phyloP scores from a whole-genome alignment of 306 rosid genomes.

The Dicorynia guianensis region DNA sequence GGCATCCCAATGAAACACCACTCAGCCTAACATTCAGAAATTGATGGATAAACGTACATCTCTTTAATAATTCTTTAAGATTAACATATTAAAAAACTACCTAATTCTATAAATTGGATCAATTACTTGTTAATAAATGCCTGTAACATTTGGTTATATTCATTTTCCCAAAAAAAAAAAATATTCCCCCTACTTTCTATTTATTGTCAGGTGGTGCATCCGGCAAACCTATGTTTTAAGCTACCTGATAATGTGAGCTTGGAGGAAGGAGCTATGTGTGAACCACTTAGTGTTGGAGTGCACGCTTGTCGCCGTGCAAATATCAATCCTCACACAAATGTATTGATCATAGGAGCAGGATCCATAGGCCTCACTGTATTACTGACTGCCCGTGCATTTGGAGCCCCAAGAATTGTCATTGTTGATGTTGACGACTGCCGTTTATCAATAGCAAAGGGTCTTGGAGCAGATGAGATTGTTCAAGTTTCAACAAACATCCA shows the following conservation, averaged over 20 bases:
- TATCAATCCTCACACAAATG: constrained; percentile 45
- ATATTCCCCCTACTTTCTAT: not conserved
- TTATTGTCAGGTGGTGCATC: constrained; percentile 54
- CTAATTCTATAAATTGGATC: not conserved
- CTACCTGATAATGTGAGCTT: constrained; percentile 52
- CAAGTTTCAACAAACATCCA: constrained; percentile 45
- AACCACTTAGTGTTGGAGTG: constrained; percentile 52
- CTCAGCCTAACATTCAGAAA: not conserved
- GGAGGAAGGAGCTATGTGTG: constrained; percentile 64
- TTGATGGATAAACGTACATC: not conserved
- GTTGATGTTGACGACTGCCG: constrained; percentile 51
- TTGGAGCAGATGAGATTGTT: constrained; percentile 49
- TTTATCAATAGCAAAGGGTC: constrained; percentile 51
- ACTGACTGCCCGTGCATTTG: constrained; percentile 55
- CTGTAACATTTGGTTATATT: too few species aligned
- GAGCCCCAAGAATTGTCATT: constrained; percentile 49
- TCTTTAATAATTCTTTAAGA: not conserved
- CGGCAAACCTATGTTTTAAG: constrained; percentile 48
- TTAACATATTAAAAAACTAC: not conserved
- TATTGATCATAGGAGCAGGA: constrained; percentile 55
- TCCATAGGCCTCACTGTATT: constrained; percentile 53
- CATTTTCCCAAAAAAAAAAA: too few species aligned
- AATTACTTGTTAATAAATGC: too few species aligned
- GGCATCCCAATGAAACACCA: too few species aligned
- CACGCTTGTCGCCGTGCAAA: constrained; percentile 60